phyloP scores from a whole-genome alignment of 2,329 filamentous ascomycete genomes.

The Cladosporium phlei region DNA sequence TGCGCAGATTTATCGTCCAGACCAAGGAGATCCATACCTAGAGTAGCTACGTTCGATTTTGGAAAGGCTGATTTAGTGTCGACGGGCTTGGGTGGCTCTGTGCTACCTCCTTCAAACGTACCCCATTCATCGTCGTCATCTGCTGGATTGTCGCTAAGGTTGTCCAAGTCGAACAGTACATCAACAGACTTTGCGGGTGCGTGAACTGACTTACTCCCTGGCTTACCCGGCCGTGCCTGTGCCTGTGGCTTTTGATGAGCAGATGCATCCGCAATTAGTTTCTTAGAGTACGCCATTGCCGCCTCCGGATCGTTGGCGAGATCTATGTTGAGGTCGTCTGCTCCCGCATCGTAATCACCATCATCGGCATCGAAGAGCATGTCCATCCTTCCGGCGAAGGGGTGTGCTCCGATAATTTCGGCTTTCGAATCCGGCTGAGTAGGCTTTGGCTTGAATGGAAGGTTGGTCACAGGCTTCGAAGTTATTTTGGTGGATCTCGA shows the following conservation, averaged over 20 bases:
- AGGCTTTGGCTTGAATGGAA: conserved; percentile 20
- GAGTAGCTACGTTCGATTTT: background rate
- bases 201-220: conserved; percentile 22
- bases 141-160: conserved; percentile 23
- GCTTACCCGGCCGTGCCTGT: conserved; percentile 8
- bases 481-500: background rate
- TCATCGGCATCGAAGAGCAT: conserved; percentile 30
- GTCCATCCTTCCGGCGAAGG: conserved; percentile 32
- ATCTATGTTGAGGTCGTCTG: conserved; percentile 28
- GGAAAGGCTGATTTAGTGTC: background rate
- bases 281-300: conserved; percentile 33
- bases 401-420: conserved; percentile 23
- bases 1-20: conserved; percentile 21
- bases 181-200: conserved; percentile 17
- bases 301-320: conserved; percentile 31
- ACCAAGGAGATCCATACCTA: conserved; percentile 25
- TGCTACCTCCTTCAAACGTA: conserved; percentile 26
- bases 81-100: background rate
- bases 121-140: conserved; percentile 32
- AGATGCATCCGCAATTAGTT: conserved; percentile 27
- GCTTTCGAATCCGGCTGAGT: background rate
- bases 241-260: conserved; percentile 14
- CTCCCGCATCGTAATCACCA: conserved; percentile 33
- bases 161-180: conserved; percentile 33
- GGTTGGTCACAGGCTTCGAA: background rate